A percentile compares a stretch with the other conserved stretches of the same genome.
These are phyloP conservation scores for Rhododendron molle DNA, from an alignment of 148 eudicot genomes.

Conservation along the genomic window DNA sequence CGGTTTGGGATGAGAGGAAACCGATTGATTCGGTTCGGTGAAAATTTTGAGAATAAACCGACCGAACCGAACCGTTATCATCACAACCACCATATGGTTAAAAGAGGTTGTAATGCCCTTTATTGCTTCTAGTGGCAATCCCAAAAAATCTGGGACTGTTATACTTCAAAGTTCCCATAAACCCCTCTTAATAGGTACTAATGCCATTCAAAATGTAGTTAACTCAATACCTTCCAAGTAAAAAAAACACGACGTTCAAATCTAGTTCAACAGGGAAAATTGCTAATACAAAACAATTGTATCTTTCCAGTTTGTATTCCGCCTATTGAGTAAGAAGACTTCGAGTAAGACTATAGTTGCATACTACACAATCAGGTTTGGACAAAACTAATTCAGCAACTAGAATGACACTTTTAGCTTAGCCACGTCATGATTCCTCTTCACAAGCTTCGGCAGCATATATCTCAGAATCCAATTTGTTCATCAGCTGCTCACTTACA, in stretches of 20 bases:
- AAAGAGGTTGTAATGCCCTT: no score
- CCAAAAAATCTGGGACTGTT: background rate
- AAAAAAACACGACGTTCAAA: background rate
- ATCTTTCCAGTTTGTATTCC: background rate
- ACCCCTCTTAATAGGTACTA: background rate
- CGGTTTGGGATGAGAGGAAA: background rate
- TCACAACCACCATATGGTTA: background rate
- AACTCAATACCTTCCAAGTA: background rate
- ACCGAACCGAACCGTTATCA: no score
- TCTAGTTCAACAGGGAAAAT: background rate
- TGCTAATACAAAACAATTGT: background rate
- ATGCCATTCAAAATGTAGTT: background rate
- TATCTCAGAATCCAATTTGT: conserved; percentile 90
- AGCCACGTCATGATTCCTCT: conserved; percentile 28
- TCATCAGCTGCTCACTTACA: no score
- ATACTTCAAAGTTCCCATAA: background rate
- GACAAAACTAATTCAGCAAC: background rate
- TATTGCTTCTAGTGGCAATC: background rate
- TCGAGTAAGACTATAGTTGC: background rate
- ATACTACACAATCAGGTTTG: background rate
- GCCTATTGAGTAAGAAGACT: background rate
- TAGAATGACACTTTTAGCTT: background rate
- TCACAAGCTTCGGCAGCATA: conserved; percentile 70
- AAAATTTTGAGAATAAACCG: no score
- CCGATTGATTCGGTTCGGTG: no score